Base-by-base conservation (phyloP, 208 protist genomes). In the Angomonas deanei region DNA sequence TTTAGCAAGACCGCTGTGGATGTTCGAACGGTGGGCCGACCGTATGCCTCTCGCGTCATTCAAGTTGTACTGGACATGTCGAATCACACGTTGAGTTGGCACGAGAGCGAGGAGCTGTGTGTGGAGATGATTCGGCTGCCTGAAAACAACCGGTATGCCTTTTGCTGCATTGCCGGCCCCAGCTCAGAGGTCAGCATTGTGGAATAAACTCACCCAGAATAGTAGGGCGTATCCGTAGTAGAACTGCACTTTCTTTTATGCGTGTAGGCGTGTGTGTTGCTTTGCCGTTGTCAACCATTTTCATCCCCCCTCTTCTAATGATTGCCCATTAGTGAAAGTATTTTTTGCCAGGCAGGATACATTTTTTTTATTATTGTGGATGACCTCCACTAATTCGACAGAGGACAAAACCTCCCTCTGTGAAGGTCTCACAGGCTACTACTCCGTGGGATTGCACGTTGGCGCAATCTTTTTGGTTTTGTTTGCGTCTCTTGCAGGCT, bases 41-140 rank as follows among this genome's bases (percentile, higher is more conserved):
- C 1, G 74, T 76, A 8, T 73, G 57, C 13, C 49, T 63, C 2
- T 92, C 74, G 59, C 47, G 31, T 76, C 2, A 59, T 92, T 1
- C 75, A 61, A 13, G 62, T 92, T 26, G 57, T 72, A 19, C 70
- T 88, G 23, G 82, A 92, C 62, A 71, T 71, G 5, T 77, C 84
- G 24, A 80, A 78, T 17, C 58, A 61, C 19, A 74, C 77, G 13
- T 64, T 88, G 23, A 62, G 66, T n/a, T 92, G 85, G 82, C 48
- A 71, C 19, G 62, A 87, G 13, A 70, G 68, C 32, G 79, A 66
- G 1, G 73, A 81, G 34, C 65, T 76, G 33, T 74, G 62, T 30
- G 76, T 85, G 2, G 71, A 72, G n/a, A 74, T 88, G 28, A 50
- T 83, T 54, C 81, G 82, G 10, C 64, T 92, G 3, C 85, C 85